Base-by-base conservation (phyloP, 176 grass and related monocot genomes). In the Secale cereale region DNA sequence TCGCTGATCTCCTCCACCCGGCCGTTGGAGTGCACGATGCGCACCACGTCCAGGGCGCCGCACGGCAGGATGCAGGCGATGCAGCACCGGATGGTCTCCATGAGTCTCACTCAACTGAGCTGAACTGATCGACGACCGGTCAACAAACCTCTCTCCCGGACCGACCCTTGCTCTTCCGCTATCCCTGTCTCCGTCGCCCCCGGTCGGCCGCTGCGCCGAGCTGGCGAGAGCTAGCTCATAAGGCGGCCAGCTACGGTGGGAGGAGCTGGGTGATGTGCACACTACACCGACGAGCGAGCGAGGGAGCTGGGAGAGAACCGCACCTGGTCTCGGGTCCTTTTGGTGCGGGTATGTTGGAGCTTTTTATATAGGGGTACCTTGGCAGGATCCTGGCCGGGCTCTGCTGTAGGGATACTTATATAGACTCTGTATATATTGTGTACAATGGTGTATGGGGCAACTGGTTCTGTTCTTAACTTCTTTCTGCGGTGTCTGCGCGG, bases 21-120 rank as follows among this genome's bases (percentile, higher is more conserved):
- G 27, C 97, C 97, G 80, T 88, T 94, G 57, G 97, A 92, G 86
- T 99, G 97, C 83, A 99, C 97, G 86, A 99, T 97, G 67, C 97
- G 91, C 86, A 99, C 81, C 68, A 99, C 91, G 79, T 99, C 97
- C 80, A 99, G 88, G 33, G 97, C 97, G 5, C 97, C 97, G 76
- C 97, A 99, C 29, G 97, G 97, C 59, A 99, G 86, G 87, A 99
- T 99, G 87, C 97, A 99, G 57, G 97, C 86, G 87, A 99, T 99
- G 92, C 97, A 99, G 78, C 97, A 99, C 84, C 94, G 80, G 79
- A 99, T 91, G n/a, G 97, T 89, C 28, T 96, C 97, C 93, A 93
- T 95, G 45, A 12, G 16, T 7, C 3, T 11, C n/a, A 16, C 76
- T 14, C 41, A 43, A 28, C 76, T 14, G 14, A 48, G 3, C 71